These are phyloP conservation scores for Tephrocybe sp. DNA, from an alignment of 768 basidiomycete genomes.

Conservation along the genomic window DNA sequence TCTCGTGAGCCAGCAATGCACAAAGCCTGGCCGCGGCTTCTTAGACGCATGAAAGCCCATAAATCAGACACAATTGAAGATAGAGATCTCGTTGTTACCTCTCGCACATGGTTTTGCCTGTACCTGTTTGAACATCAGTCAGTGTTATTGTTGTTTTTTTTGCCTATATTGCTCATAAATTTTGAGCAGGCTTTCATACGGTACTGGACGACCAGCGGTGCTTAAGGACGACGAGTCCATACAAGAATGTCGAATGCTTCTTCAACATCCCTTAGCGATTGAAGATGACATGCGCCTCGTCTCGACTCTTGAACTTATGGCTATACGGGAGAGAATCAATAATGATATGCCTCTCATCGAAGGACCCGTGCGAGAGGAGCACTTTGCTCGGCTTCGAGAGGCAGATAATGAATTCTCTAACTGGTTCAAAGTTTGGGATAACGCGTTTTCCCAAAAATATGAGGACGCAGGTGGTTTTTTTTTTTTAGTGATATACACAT, in stretches of 20 bases:
- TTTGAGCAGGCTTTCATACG: constrained; percentile 77
- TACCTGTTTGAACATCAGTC: constrained; percentile 95
- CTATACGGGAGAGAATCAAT: constrained; percentile 82
- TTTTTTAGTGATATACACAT: background rate
- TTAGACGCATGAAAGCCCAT: constrained; percentile 72
- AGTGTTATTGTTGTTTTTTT: constrained; percentile 27
- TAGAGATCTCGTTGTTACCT: constrained; percentile 73
- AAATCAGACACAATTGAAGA: constrained; percentile 62
- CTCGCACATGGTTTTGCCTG: constrained; percentile 90
- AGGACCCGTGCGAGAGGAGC: constrained; percentile 65
- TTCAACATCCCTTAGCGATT: constrained; percentile 85
- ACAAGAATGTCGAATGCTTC: constrained; percentile 69
- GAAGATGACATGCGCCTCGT: constrained; percentile 94
- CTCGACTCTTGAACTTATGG: constrained; percentile 91
- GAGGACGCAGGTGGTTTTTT: constrained; percentile 65
- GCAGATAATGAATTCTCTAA: constrained; percentile 76
- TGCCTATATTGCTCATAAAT: background rate
- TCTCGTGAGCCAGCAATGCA: constrained; percentile 62
- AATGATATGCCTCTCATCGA: constrained; percentile 81
- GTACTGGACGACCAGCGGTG: constrained; percentile 90
- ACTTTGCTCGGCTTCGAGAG: constrained; percentile 66
- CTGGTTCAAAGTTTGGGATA: constrained; percentile 84
- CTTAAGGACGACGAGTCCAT: constrained; percentile 93
- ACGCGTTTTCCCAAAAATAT: constrained; percentile 76
- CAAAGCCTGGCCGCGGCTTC: constrained; percentile 84